Percentiles rank a stretch among this genome's conserved stretches.
phyloP scores from a whole-genome alignment of 257 asterid genomes.

The Nicotiana knightiana region DNA sequence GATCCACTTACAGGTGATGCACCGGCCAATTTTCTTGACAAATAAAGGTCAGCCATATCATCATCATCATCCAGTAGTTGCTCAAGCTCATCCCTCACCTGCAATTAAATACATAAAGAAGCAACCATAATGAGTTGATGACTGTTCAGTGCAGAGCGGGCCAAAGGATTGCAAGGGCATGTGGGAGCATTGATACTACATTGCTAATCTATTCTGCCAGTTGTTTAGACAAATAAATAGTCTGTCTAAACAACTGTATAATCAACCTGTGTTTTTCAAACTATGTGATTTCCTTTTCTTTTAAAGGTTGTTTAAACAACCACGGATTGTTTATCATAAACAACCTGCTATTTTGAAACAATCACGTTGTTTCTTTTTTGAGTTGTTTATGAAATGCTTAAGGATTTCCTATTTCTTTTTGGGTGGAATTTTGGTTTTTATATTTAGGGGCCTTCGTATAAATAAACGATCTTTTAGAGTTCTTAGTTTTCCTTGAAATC shows the following conservation, averaged over 20 bases:
- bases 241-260: neutral
- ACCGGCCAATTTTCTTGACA: slow-evolving; percentile 71
- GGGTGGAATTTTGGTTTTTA: no score
- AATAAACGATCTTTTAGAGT: no score
- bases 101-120: slow-evolving; percentile 19
- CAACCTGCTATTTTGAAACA: no score
- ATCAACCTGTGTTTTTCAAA: no score
- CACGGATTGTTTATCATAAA: no score
- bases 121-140: neutral
- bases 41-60: slow-evolving; percentile 94
- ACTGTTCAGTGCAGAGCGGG: neutral
- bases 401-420: no score
- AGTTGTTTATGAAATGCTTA: no score
- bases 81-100: slow-evolving; percentile 97
- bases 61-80: slow-evolving; percentile 96
- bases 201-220: neutral
- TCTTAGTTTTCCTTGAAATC: no score
- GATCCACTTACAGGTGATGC: slow-evolving; percentile 77
- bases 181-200: neutral
- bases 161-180: neutral
- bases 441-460: no score
- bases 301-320: no score
- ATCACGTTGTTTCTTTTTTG: no score
- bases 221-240: neutral
- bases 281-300: no score